Conservation (phyloP, 257 asterid species). For the Solanum boliviense region DNA sequence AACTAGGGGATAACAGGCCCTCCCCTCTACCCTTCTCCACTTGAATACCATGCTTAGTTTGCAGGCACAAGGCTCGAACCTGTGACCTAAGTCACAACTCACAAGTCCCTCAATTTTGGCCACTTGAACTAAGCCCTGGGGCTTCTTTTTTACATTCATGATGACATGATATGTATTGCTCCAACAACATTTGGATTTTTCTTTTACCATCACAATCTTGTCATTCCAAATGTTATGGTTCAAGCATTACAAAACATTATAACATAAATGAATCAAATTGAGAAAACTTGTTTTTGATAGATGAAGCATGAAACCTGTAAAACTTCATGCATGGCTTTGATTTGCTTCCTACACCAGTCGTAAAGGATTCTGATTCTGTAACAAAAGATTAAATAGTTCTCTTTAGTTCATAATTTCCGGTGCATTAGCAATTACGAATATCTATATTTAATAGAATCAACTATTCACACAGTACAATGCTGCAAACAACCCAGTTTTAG, state of each 20-base stretch:
- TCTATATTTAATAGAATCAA: background rate
- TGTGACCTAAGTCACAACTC: background rate
- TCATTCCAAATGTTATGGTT: background rate
- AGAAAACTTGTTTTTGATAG: constrained; percentile 23
- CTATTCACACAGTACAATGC: background rate
- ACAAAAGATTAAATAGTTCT: constrained; percentile 67
- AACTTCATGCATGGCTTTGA: constrained; percentile 98
- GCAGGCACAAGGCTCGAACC: background rate
- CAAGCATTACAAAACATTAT: background rate
- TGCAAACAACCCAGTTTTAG: background rate
- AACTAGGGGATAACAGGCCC: background rate
- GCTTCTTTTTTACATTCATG: background rate
- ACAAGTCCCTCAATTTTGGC: background rate
- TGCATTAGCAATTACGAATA: background rate
- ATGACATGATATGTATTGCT: background rate
- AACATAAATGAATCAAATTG: background rate
- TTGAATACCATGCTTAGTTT: background rate
- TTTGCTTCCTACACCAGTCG: constrained; percentile 99
- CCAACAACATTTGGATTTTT: background rate
- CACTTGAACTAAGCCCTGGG: background rate
- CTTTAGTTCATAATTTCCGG: background rate
- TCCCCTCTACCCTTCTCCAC: background rate
- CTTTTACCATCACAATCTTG: background rate
- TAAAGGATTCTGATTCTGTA: constrained; percentile 82
- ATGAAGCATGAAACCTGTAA: constrained; percentile 90